Conservation (phyloP, 768 basidiomycete species). For the Pleurotus giganteus region DNA sequence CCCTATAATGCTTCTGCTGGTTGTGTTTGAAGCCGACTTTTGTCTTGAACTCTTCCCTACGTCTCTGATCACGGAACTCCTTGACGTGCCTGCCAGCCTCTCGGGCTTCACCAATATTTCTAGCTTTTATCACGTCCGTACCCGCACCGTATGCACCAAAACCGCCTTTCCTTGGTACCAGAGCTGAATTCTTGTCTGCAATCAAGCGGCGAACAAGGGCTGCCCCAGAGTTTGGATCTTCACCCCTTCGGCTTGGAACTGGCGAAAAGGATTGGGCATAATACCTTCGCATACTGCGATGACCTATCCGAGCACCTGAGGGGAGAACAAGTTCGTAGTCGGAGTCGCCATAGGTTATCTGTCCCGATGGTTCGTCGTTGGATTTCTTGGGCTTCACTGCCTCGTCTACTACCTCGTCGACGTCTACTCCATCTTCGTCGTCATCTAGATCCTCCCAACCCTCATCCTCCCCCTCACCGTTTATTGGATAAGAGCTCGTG, state of each 20-base stretch:
- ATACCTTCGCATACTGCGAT: slow-evolving; percentile 82
- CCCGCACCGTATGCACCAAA: slow-evolving; percentile 85
- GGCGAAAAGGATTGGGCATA: slow-evolving; percentile 77
- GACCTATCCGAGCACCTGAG: slow-evolving; percentile 89
- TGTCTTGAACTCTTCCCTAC: slow-evolving; percentile 82
- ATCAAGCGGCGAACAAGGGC: slow-evolving; percentile 76
- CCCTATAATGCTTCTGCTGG: slow-evolving; percentile 84
- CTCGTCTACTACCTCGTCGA: slow-evolving; percentile 31
- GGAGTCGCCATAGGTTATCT: slow-evolving; percentile 77
- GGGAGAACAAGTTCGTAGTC: slow-evolving; percentile 89
- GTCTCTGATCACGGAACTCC: slow-evolving; percentile 79
- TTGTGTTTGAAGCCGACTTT: slow-evolving; percentile 79
- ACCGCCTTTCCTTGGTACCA: slow-evolving; percentile 83
- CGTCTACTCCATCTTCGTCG: slow-evolving; percentile 32
- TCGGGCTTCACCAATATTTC: slow-evolving; percentile 92
- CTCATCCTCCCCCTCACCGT: slow-evolving; percentile 31
- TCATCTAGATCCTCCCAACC: slow-evolving; percentile 46
- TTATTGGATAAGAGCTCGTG: slow-evolving; percentile 67
- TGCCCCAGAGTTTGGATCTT: slow-evolving; percentile 70
- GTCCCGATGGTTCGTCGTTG: slow-evolving; percentile 46
- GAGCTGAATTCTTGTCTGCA: slow-evolving; percentile 78
- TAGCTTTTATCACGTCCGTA: slow-evolving; percentile 80
- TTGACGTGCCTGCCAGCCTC: slow-evolving; percentile 86
- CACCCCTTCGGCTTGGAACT: slow-evolving; percentile 33
- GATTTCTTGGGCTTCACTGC: slow-evolving; percentile 35